Evolutionary conservation across 768 basidiomycete species (phyloP), one percentile per base, ranked within the genome.

Genomic region (Royoungia palumana): DNA sequence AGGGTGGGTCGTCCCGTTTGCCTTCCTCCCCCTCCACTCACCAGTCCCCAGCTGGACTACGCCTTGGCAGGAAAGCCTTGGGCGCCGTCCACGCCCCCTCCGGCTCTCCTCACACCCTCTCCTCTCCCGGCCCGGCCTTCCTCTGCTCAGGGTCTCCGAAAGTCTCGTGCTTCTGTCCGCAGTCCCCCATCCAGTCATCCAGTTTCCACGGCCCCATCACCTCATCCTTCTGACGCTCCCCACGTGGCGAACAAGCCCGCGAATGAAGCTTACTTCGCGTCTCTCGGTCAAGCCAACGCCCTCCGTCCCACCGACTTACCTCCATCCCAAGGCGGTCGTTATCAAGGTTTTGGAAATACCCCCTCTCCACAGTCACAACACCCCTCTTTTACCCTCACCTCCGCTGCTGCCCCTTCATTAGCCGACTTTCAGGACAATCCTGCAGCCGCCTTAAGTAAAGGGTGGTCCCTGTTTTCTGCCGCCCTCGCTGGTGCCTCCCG

Each of bases 401-500:
- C 91, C 24, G 81, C 84, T 10, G 80, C 85, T 28, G 84, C 86
- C 11, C 95, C 95, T 0, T 77, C 83, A 0, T 63, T 97, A 3
- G 68, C 73, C 35, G 94, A 99, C 17, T 70, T 98, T 25, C 90
- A 95, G 64, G 81, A 87, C 38, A 91, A 92, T 62, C 95, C 95
- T 0, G 67, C 86, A 32, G 83, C 80, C 9, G 94, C 95, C 0
- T 68, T 97, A 13, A 81, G 81, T 59, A 97, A 97, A 72, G 93
- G 94, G 38, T 98, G 96, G 96, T 91, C 92, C 21, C 70, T 98
- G n/a, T 86, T 99, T 63, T 87, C 91, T 24, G 79, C 88, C 0
- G 93, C 84, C 28, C 85, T 98, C 13, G 79, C 71, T 1, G 88
- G 85, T 43, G 94, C 94, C 17, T 79, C 83, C 6, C 81, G 81